Base-by-base conservation (phyloP, 257 asterid genomes). In the Fraxinus pennsylvanica region DNA sequence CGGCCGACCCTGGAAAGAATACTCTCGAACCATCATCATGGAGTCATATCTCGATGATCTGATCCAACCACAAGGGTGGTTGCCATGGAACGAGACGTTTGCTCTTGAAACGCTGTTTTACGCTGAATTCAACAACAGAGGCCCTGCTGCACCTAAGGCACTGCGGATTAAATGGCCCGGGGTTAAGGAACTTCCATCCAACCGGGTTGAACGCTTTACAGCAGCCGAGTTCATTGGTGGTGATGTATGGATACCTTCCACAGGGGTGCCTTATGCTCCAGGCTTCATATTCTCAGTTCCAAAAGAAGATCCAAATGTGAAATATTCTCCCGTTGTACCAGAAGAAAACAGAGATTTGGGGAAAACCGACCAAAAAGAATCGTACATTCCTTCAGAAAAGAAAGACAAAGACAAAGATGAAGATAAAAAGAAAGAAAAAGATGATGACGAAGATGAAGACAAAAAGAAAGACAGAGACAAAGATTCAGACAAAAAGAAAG, bases 1-100 rank as follows among this genome's bases (percentile, higher is more conserved):
- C 0, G 96, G 96, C 2, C 78, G 94, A 66, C 96, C 96, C 3
- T 91, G 94, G 96, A 89, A 89, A 68, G 81, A 78, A 68, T 87
- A 15, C 12, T 86, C 96, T 0, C 84, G 87, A 83, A 86, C 94
- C 9, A 38, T 91, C 1, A 47, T 91, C 9, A 84, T 91, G 86
- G 89, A 88, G 9, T 81, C 92, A 1, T 41, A 59, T 19, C 76
- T 91, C 15, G 92, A 86, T 6, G 85, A 78, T 7, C 29, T 89
- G 74, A 76, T 91, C n/a, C 80, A 77, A 3, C 94, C 92, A 0
- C 82, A 84, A 6, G 96, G 96, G 35, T 91, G 96, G 96, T 25
- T 88, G 22, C 76, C 88, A 0, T 91, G 96, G 96, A 72, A 74
- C 2, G 74, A 35, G 4, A 74, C 81, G 0, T 77, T 72, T 9